phyloP scores from a whole-genome alignment of 2,329 filamentous ascomycete genomes.

The Fusarium aywerte region DNA sequence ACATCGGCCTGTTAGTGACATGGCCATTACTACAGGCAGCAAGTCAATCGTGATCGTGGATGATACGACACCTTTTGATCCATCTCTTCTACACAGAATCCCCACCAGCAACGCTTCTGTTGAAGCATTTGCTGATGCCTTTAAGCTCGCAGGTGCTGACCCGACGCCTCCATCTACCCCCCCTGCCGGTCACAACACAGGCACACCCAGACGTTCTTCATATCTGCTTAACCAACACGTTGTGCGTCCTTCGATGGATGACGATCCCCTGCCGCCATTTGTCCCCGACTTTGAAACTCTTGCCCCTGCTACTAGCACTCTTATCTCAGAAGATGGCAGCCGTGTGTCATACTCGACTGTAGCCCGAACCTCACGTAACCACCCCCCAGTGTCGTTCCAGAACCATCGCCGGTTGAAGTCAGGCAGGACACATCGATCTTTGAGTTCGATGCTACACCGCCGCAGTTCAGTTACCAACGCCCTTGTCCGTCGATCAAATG shows the following conservation, averaged over 20 bases:
- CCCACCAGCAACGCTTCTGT: conserved; percentile 58
- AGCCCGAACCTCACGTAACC: conserved; percentile 42
- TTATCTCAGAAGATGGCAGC: conserved; percentile 49
- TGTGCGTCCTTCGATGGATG: conserved; percentile 50
- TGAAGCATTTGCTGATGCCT: conserved; percentile 65
- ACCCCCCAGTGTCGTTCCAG: conserved; percentile 49
- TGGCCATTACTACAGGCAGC: conserved; percentile 79
- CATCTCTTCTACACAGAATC: conserved; percentile 62
- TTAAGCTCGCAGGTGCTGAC: conserved; percentile 60
- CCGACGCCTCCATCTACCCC: conserved; percentile 72
- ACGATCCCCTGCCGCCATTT: conserved; percentile 59
- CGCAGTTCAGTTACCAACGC: conserved; percentile 71
- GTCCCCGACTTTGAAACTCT: conserved; percentile 59
- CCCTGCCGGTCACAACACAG: conserved; percentile 54
- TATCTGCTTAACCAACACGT: conserved; percentile 63
- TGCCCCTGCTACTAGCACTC: conserved; percentile 43
- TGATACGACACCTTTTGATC: conserved; percentile 64
- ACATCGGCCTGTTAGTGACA: conserved; percentile 61
- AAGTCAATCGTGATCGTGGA: conserved; percentile 92
- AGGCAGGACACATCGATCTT: conserved; percentile 60
- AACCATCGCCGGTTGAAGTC: conserved; percentile 60
- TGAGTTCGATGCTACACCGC: conserved; percentile 63
- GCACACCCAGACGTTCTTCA: conserved; percentile 66
- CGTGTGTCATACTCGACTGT: conserved; percentile 48
- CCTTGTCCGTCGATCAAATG: conserved; percentile 60